phyloP scores from a whole-genome alignment of 305 asterid species.

The Plantago rigida region DNA sequence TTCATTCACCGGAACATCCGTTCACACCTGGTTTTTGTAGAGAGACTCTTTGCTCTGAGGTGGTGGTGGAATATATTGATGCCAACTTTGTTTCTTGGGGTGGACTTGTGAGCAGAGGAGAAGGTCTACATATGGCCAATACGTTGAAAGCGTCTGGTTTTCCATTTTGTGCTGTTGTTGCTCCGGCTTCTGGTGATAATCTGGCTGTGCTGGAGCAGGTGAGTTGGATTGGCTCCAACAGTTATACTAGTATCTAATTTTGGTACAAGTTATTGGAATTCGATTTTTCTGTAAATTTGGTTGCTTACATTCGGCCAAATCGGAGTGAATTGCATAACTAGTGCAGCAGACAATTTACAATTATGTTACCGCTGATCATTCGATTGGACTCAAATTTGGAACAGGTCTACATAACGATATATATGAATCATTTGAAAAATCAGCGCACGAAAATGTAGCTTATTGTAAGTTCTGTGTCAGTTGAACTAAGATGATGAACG shows the following conservation, averaged over 20 bases:
- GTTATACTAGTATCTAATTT: background rate
- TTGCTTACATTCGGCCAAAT: no score
- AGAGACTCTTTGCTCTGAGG: constrained; percentile 59
- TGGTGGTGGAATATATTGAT: constrained; percentile 73
- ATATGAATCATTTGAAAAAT: no score
- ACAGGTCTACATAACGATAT: no score
- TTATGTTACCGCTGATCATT: no score
- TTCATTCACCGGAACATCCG: constrained; percentile 70
- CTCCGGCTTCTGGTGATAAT: constrained; percentile 58
- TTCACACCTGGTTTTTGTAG: constrained; percentile 57
- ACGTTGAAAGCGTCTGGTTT: constrained; percentile 40
- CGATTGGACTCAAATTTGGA: no score
- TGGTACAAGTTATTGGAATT: no score
- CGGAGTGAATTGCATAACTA: no score
- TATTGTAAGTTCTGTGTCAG: no score
- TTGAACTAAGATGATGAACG: no score
- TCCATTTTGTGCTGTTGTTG: constrained; percentile 74
- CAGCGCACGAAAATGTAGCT: no score
- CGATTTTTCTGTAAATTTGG: no score
- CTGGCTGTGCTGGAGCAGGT: constrained; percentile 77
- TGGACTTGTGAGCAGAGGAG: constrained; percentile 47
- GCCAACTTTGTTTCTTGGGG: constrained; percentile 79
- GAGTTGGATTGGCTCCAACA: background rate
- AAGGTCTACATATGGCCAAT: constrained; percentile 51
- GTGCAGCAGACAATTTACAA: no score